Evolutionary conservation across 345 rosid genomes (phyloP), one percentile per base, ranked within the genome.

Genomic region (Syzygium aqueum): DNA sequence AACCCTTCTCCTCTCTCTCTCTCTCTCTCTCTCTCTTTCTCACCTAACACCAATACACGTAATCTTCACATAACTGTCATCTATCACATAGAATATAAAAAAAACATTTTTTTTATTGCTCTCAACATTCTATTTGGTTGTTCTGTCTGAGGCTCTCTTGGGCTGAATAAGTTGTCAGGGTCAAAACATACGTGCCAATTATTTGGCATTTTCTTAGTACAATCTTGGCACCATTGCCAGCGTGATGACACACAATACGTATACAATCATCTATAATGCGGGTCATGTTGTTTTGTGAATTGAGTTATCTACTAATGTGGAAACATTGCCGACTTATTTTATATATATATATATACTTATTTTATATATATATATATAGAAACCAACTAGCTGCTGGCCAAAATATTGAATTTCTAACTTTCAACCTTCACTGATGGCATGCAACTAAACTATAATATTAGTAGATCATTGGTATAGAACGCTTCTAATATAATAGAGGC

Each of bases 101-200:
- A 51, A 50, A 19, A 51, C 52, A 77, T 83, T 85, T 85, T 51
- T 84, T 46, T n/a, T 86, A 87, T 82, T 85, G 87, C 85, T 83
- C 87, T 90, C 82, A 89, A 89, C 92, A 90, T 87, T 90, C 90
- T 87, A 87, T 87, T 82, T 28, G 87, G 53, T 87, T 87, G 80
- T 86, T 89, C 73, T 51, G 27, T 61, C 51, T 57, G 54, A 77
- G 37, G 54, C 46, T 15, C 52, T 22, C 52, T 28, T 56, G 52
- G 57, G 54, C 82, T 59, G 40, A 53, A 51, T 63, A 77, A 59
- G 87, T 84, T 80, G 52, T 51, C 77, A 53, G 86, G 82, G 82
- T 73, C 82, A 73, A 73, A 73, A 37, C 82, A 21, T 37, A 37
- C 37, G 49, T 33, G 82, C 82, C 82, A 73, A 73, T 73, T 73